These are phyloP conservation scores for Cymodocea nodosa DNA, from an alignment of 116 monocot species.

Conservation along the genomic window DNA sequence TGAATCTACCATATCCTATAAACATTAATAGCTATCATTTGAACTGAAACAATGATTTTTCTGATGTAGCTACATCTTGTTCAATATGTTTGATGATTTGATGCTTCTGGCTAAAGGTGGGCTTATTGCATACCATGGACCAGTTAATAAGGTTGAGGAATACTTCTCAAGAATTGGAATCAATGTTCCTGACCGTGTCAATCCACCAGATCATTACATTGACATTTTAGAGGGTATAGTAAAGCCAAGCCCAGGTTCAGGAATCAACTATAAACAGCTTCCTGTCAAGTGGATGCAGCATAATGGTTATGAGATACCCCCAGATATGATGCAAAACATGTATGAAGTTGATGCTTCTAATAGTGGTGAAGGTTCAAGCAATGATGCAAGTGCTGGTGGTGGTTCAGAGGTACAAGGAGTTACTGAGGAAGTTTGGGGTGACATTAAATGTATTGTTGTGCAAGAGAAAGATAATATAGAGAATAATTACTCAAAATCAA, in stretches of 20 bases:
- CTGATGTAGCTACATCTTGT: slow-evolving; percentile 70
- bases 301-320: slow-evolving; percentile 78
- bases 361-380: slow-evolving; percentile 11
- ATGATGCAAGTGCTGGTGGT: slow-evolving; percentile 7
- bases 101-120: slow-evolving; percentile 98
- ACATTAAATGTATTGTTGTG: slow-evolving; percentile 31
- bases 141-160: slow-evolving; percentile 86
- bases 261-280: slow-evolving; percentile 53
- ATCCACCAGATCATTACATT: slow-evolving; percentile 95
- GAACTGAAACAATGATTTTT: background rate
- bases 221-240: slow-evolving; percentile 96
- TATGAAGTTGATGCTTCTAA: slow-evolving; percentile 22
- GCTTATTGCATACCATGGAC: slow-evolving; percentile 81
- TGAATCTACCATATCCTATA: too few relatives aligned
- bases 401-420: slow-evolving; percentile 21
- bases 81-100: slow-evolving; percentile 95
- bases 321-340: slow-evolving; percentile 56
- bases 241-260: slow-evolving; percentile 56
- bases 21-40: background rate
- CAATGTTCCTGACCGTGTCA: slow-evolving; percentile 91
- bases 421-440: slow-evolving; percentile 40
- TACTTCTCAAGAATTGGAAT: slow-evolving; percentile 92
- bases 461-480: slow-evolving; percentile 38
- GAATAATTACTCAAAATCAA: slow-evolving; percentile 30
- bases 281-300: slow-evolving; percentile 96